A percentile compares a stretch with the other conserved stretches of the same genome.
Evolutionary conservation across 1,284 basidiomycete species (phyloP).

Genomic region (Trichosporon ovoides): DNA sequence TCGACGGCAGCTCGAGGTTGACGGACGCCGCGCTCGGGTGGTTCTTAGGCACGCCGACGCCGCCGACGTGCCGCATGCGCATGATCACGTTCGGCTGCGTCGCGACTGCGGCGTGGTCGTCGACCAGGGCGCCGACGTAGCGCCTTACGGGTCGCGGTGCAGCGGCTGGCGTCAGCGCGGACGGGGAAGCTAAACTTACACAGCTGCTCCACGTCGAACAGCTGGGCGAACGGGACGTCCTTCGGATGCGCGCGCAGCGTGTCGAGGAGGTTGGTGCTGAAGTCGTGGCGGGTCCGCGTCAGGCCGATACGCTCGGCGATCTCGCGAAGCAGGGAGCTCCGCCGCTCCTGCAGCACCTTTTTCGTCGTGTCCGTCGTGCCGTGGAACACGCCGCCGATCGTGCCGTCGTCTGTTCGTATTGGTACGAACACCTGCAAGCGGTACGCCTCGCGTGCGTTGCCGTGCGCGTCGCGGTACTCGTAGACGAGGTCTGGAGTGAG

Average conservation of each 20-base stretch:
- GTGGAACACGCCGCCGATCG: slow-evolving; percentile 41
- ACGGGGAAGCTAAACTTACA: background rate
- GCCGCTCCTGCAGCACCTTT: slow-evolving; percentile 34
- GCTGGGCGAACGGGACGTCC: slow-evolving; percentile 28
- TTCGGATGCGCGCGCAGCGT: slow-evolving; percentile 13
- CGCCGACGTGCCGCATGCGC: slow-evolving; percentile 23
- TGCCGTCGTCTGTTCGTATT: slow-evolving; percentile 33
- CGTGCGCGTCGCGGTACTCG: background rate
- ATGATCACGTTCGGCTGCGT: background rate
- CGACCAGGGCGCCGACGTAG: background rate
- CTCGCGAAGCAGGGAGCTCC: slow-evolving; percentile 31
- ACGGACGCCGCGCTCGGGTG: slow-evolving; percentile 29
- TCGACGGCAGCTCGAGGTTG: background rate
- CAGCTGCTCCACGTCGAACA: slow-evolving; percentile 37
- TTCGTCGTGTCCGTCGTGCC: slow-evolving; percentile 38
- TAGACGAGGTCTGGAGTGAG: slow-evolving; percentile 31
- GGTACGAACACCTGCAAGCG: slow-evolving; percentile 43
- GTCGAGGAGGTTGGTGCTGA: slow-evolving; percentile 36
- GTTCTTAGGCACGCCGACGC: slow-evolving; percentile 39
- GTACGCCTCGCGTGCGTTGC: slow-evolving; percentile 25
- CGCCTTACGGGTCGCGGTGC: background rate
- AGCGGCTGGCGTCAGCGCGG: too few species aligned
- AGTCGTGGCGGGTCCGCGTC: slow-evolving; percentile 37
- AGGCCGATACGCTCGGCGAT: slow-evolving; percentile 42
- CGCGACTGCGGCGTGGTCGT: background rate